These are phyloP conservation scores for Lactarius tabidus DNA, from an alignment of 768 basidiomycete species.

Conservation along the genomic window DNA sequence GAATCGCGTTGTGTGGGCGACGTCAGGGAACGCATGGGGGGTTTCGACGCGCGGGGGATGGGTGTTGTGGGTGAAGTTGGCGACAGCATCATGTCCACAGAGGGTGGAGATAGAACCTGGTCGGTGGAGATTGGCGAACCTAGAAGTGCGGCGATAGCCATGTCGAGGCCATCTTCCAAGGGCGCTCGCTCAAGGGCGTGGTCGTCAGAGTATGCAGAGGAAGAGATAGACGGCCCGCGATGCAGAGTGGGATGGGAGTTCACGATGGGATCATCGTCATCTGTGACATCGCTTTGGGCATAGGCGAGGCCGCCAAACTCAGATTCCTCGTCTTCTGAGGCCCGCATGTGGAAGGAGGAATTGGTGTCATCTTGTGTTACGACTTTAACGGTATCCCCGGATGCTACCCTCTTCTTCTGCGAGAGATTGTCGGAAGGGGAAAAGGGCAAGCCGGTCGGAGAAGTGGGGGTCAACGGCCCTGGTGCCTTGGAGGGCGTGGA, in stretches of 20 bases:
- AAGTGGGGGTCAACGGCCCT: slow-evolving; percentile 28
- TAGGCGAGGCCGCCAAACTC: slow-evolving; percentile 38
- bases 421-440: slow-evolving; percentile 59
- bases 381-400: slow-evolving; percentile 15
- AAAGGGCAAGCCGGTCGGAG: slow-evolving; percentile 31
- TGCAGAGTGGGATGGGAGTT: slow-evolving; percentile 26
- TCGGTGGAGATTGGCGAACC: slow-evolving; percentile 17
- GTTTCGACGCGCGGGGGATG: slow-evolving; percentile 40
- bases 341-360: slow-evolving; percentile 1
- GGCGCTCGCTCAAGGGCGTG: neutral
- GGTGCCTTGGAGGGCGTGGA: slow-evolving; percentile 28
- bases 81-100: slow-evolving; percentile 35
- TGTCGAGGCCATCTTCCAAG: slow-evolving; percentile 33
- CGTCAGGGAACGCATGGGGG: slow-evolving; percentile 54
- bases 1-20: slow-evolving; percentile 39
- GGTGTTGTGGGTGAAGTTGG: slow-evolving; percentile 33
- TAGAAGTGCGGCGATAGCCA: slow-evolving; percentile 49
- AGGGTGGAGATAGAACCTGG: slow-evolving; percentile 34
- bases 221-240: slow-evolving; percentile 32
- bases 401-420: slow-evolving; percentile 27
- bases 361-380: slow-evolving; percentile 13
- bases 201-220: slow-evolving; percentile 29
- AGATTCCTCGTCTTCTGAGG: slow-evolving; percentile 26
- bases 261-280: slow-evolving; percentile 28
- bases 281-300: slow-evolving; percentile 28